phyloP scores from a whole-genome alignment of 2,329 filamentous ascomycete genomes.

The Zymoseptoria pseudotritici region DNA sequence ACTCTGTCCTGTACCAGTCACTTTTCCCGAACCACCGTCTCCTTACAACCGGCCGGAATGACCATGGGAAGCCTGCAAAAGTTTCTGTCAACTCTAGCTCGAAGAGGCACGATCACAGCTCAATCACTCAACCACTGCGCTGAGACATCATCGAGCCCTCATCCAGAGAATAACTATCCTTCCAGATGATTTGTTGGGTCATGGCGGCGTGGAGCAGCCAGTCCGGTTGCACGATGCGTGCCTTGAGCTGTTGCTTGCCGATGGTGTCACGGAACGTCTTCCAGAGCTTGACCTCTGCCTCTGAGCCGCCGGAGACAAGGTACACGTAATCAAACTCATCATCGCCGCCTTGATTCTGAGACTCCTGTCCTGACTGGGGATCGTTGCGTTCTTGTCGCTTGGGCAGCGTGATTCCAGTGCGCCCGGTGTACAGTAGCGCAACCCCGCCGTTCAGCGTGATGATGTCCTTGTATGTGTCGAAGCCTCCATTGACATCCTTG shows the following conservation, averaged over 20 bases:
- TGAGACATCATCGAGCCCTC: conserved; percentile 16
- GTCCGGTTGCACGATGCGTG: conserved; percentile 73
- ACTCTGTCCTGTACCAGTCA: not conserved
- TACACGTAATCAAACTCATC: conserved; percentile 55
- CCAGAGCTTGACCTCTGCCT: conserved; percentile 69
- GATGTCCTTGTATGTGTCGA: conserved; percentile 78
- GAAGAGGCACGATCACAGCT: not conserved
- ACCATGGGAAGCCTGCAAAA: conserved; percentile 9
- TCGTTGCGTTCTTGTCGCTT: conserved; percentile 47
- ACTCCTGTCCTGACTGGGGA: conserved; percentile 50
- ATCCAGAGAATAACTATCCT: conserved; percentile 26
- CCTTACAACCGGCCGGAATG: conserved; percentile 8
- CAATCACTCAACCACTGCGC: conserved; percentile 13
- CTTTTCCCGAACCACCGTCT: conserved; percentile 2
- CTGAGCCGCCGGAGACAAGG: conserved; percentile 62
- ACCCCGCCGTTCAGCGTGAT: conserved; percentile 81
- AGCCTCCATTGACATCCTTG: conserved; percentile 68
- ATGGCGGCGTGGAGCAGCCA: conserved; percentile 89
- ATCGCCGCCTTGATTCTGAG: conserved; percentile 50
- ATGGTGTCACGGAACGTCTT: conserved; percentile 73
- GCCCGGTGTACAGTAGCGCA: conserved; percentile 64
- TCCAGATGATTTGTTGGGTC: conserved; percentile 61
- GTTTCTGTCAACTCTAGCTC: conserved; percentile 5
- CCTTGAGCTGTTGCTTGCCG: conserved; percentile 66
- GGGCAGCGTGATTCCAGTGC: conserved; percentile 54